Evolutionary conservation across 1,284 basidiomycete species (phyloP).

Genomic region (Apiotrichum domesticum): DNA sequence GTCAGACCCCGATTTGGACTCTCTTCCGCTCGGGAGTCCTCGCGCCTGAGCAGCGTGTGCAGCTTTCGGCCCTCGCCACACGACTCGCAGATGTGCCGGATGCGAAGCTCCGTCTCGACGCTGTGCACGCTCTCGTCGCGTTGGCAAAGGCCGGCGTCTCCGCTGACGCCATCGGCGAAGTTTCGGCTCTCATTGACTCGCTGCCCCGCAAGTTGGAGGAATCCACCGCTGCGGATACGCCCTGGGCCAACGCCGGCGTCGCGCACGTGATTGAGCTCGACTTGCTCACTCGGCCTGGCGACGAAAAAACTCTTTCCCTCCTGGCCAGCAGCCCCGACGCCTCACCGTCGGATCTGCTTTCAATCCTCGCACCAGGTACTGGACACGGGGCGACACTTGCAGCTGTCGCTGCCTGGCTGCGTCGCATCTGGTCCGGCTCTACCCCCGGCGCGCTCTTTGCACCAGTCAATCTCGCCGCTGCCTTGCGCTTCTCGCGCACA

Average conservation of each 20-base stretch:
- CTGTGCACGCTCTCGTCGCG: conserved; percentile 17
- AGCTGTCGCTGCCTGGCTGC: conserved; percentile 21
- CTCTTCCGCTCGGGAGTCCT: conserved; percentile 29
- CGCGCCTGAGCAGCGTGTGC: conserved; percentile 6
- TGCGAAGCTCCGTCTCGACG: conserved; percentile 9
- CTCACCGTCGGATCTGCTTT: conserved; percentile 9
- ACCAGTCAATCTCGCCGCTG: conserved; percentile 22
- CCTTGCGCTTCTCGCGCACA: conserved; percentile 18
- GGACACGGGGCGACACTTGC: conserved; percentile 6
- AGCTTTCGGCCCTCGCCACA: conserved; percentile 2
- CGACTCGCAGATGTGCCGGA: conserved; percentile 9
- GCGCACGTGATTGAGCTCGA: conserved; percentile 23
- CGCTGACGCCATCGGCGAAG: conserved; percentile 4
- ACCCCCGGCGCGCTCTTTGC: conserved; percentile 28
- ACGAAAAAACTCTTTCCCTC: conserved; percentile 6
- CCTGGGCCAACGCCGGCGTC: conserved; percentile 25
- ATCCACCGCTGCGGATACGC: conserved; percentile 14
- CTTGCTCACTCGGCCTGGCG: conserved; percentile 6
- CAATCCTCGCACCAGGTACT: neutral
- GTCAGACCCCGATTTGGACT: conserved; percentile 49
- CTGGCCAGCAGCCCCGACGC: conserved; percentile 13
- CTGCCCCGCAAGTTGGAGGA: conserved; percentile 11
- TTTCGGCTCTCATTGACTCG: conserved; percentile 12
- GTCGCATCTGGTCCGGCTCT: conserved; percentile 20
- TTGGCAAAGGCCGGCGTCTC: conserved; percentile 4